Evolutionary conservation across 768 basidiomycete species (phyloP).

Genomic region (Paxillus involutus): DNA sequence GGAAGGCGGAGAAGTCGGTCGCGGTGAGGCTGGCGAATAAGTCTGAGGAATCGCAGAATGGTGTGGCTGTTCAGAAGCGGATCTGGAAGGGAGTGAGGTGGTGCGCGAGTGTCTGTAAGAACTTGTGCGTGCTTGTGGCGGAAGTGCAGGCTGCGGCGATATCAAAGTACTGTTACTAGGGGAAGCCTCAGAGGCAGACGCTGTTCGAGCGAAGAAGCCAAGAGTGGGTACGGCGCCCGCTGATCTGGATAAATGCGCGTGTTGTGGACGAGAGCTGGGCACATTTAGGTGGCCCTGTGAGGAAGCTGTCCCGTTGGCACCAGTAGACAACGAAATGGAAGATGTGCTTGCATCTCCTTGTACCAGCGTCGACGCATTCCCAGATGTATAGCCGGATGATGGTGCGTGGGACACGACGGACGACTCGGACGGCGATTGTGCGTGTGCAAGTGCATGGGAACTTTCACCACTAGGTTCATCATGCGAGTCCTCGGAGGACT

Average conservation of each 20-base stretch:
- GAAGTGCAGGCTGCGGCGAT: conserved; percentile 7
- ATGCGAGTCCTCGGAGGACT: conserved; percentile 20
- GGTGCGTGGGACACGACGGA: conserved; percentile 18
- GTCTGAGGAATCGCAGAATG: conserved; percentile 10
- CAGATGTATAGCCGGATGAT: conserved; percentile 13
- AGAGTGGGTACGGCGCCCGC: conserved; percentile 7
- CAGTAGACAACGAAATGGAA: conserved; percentile 16
- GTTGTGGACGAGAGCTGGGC: not conserved
- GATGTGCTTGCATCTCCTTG: conserved; percentile 23
- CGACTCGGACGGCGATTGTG: conserved; percentile 7
- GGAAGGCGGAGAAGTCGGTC: not conserved
- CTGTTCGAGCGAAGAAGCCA: conserved; percentile 5
- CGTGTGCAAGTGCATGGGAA: not conserved
- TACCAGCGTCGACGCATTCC: conserved; percentile 1
- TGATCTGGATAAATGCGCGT: conserved; percentile 14
- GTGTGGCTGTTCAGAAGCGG: conserved; percentile 1
- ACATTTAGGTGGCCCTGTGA: conserved; percentile 17
- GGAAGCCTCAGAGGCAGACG: not conserved
- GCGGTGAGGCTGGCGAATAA: conserved; percentile 16
- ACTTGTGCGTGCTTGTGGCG: conserved; percentile 21
- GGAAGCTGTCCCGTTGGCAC: conserved; percentile 11
- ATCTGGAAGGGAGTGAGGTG: conserved; percentile 4
- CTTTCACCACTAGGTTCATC: conserved; percentile 1
- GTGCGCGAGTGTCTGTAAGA: conserved; percentile 21
- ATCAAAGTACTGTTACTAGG: conserved; percentile 1